Base-by-base conservation (phyloP, 2,329 filamentous ascomycete species). In the Xylaria sp. region DNA sequence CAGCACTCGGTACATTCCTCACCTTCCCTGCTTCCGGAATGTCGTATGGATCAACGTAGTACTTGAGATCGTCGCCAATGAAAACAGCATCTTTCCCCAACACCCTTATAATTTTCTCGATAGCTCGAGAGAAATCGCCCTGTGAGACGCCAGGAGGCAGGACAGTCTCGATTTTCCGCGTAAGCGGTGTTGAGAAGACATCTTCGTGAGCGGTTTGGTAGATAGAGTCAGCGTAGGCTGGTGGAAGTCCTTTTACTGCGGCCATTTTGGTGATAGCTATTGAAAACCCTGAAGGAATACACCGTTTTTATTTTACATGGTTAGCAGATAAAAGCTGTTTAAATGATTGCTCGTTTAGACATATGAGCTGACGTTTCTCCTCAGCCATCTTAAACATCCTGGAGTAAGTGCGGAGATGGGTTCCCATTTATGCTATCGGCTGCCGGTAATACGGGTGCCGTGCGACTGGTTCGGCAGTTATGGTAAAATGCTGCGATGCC, bases 21-120 rank as follows among this genome's bases (percentile, higher is more conserved):
- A 77, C 74, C 3, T 78, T 76, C 5, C 79, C 78, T 2, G 76
- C 76, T 67, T 83, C 82, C 2, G 78, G 78, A 9, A 84, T 76
- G 73, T 84, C 82, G 62, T 84, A 84, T 1, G 82, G 82, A 62
- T 84, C 82, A 51, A 84, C 81, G 65, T 84, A 84, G 64, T 84
- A 82, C 4, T 75, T 78, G 39, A 84, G 68, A 0, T 72, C 77
- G 27, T 79, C 75, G n/a, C 78, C 78, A 5, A 75, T 74, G 61
- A 82, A 79, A 1, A 84, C 80, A 2, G 80, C 77, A 17, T 81
- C 77, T 30, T 79, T 69, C 1, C 82, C 81, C 3, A 84, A 73
- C 1, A 76, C 69, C 12, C 67, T 69, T 59, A 76, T 74, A 56
- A 81, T 78, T 53, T 79, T 75, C 36, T 75, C 60, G 8, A 84